Evolutionary conservation across 495 filamentous ascomycete species (phyloP), one percentile per base, ranked within the genome.

Genomic region (Aspergillus sparsus): DNA sequence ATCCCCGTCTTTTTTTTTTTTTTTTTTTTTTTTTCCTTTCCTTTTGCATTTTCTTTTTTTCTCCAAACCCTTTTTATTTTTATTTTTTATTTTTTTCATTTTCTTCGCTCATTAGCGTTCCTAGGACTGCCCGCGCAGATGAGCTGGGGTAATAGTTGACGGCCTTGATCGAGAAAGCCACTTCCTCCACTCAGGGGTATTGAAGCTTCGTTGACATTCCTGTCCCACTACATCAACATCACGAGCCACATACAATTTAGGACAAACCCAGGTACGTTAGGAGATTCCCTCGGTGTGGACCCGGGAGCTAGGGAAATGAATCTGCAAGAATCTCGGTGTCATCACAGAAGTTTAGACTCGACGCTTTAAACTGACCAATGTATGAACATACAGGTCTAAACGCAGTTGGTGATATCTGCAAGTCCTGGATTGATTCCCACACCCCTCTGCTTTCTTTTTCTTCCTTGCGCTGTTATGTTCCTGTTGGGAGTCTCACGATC

Each of bases 321-420:
- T 62, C 60, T 70, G 67, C 67, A 67, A 61, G 67, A 64, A 53
- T 56, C 44, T 55, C 60, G 62, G 53, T 62, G 58, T 58, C 58
- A 57, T 70, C 67, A 70, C 67, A 70, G 37, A 39, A 49, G 49
- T 16, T 57, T 51, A 37, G 55, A 39, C 34, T 60, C 52, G 54
- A 52, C 42, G 47, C 51, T 62, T 60, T 47, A 6, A 50, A 42
- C 36, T 34, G 62, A 55, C 62, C 61, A 65, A 65, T 67, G 58
- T 54, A 53, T 53, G 52, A 58, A 60, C 58, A 60, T 31, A 39
- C 51, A 35, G 44, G 37, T 36, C 50, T 60, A 59, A 65, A 69
- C 66, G 68, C 74, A 73, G 72, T 77, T 77, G 74, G 69, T 74
- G 71, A 75, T 71, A 72, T 64, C 62, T 63, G 58, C 59, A 62